Percentiles rank a stretch among this genome's conserved stretches.
Conservation (phyloP, 306 rosid genomes). For the Rosa rugosa region DNA sequence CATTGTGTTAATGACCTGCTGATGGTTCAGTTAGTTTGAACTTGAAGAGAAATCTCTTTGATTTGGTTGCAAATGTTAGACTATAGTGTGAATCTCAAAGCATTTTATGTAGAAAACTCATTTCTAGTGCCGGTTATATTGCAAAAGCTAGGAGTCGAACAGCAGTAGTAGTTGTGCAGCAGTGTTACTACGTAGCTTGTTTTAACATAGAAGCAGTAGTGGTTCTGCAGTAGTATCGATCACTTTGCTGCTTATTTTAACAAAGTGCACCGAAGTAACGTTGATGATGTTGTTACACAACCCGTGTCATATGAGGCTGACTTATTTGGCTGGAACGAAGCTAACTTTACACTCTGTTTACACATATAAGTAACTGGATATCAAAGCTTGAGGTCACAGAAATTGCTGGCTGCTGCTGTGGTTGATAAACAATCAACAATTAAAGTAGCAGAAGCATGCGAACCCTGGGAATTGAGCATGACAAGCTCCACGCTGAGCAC, state of each 20-base stretch:
- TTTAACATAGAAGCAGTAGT: neutral
- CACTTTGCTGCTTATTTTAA: neutral
- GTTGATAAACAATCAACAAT: constrained; percentile 19
- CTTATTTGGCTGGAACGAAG: neutral
- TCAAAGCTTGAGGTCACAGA: neutral
- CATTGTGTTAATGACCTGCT: neutral
- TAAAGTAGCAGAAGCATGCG: constrained; percentile 47
- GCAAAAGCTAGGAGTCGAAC: neutral
- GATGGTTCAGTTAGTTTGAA: neutral
- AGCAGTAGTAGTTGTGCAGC: neutral
- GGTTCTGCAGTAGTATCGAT: neutral
- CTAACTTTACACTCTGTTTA: neutral
- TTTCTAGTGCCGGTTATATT: neutral
- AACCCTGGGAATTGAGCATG: constrained; percentile 28
- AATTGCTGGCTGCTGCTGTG: neutral
- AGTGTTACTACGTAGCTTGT: neutral
- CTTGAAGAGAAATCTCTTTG: neutral
- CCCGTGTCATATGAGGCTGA: neutral
- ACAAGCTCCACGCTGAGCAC: constrained; percentile 35
- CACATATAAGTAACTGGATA: neutral
- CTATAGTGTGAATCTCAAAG: neutral
- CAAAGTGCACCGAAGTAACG: neutral
- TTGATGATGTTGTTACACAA: neutral
- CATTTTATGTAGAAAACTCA: neutral
- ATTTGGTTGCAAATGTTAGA: neutral